Evolutionary conservation across 78 protist species (phyloP), one percentile per base, ranked within the genome.

Genomic region (Speleostelium caveatum): DNA sequence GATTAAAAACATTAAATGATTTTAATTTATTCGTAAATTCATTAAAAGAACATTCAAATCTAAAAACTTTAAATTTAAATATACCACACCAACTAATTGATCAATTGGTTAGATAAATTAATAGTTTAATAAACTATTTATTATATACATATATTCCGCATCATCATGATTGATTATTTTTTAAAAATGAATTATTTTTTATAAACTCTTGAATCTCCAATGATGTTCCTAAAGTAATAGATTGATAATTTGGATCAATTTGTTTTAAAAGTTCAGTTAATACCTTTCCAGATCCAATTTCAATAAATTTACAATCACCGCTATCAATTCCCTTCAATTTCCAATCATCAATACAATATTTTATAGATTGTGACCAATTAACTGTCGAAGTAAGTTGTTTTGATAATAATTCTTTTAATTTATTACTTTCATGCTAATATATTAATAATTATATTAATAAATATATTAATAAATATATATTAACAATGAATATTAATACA

Each of bases 341-440:
- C 87, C 87, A 78, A 24, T 78, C 28, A 24, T 78, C 68, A n/a
- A 66, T 58, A 78, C 87, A 78, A 49, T 66, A 66, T 55, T 63
- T 21, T 14, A 78, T 66, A 21, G 76, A 66, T 53, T 66, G 17
- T 5, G 61, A 30, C 87, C 87, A 78, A 35, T 66, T 38, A 16
- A 78, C 87, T 3, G 56, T 78, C 35, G 69, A 53, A 12, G 58
- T 59, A 41, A 78, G 35, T 66, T 78, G 87, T 53, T 55, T 38
- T 63, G 74, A 63, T 66, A 78, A 26, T 65, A 65, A 38, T 49
- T 55, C 30, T 68, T 42, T 68, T 7, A 68, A 24, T 14, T 72
- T 35, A 0, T 41, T 33, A 72, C 33, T 53, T 33, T 51, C 32
- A 30, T 72, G n/a, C 36, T 66, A n/a, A n/a, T n/a, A n/a, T 2